These are phyloP conservation scores for Ceratocystiopsis sp. DNA, from an alignment of 2,329 filamentous ascomycete species.

Conservation along the genomic window DNA sequence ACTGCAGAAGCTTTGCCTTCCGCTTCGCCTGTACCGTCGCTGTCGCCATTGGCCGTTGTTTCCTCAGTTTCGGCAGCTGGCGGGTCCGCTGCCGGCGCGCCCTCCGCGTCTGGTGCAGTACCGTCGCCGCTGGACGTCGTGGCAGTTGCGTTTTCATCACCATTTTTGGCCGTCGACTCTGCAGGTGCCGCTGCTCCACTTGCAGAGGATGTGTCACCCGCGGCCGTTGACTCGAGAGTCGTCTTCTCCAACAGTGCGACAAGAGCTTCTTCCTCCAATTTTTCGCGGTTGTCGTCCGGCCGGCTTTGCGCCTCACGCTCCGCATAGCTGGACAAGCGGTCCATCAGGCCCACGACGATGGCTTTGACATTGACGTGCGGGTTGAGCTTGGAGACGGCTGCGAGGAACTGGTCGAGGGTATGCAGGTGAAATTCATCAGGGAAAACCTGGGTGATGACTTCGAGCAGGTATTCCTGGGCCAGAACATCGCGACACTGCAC, in stretches of 20 bases:
- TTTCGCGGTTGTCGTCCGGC: constrained; percentile 51
- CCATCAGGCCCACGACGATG: constrained; percentile 96
- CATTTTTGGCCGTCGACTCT: too few species aligned
- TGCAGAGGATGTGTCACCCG: constrained; percentile 12
- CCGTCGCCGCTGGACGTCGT: constrained; percentile 7
- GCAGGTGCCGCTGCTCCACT: constrained; percentile 9
- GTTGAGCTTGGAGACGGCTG: constrained; percentile 80
- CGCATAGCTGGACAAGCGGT: constrained; percentile 86
- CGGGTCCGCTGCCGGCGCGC: constrained; percentile 15
- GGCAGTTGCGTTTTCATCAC: too few species aligned
- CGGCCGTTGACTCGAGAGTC: constrained; percentile 28
- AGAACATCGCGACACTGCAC: constrained; percentile 95
- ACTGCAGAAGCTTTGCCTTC: constrained; percentile 6
- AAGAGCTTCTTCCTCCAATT: constrained; percentile 73
- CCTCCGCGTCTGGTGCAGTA: constrained; percentile 19
- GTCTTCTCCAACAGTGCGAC: constrained; percentile 62
- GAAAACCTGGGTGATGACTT: constrained; percentile 98
- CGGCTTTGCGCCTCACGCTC: constrained; percentile 66
- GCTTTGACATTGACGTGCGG: constrained; percentile 96
- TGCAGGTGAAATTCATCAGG: constrained; percentile 97
- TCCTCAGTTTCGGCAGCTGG: constrained; percentile 13
- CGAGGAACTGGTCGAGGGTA: constrained; percentile 87
- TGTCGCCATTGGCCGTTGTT: constrained; percentile 5
- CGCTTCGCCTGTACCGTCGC: constrained; percentile 11
- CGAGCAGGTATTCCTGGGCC: constrained; percentile 90